Evolutionary conservation across 2,329 filamentous ascomycete genomes (phyloP).

Genomic region (Aspergillus novoparasiticus): DNA sequence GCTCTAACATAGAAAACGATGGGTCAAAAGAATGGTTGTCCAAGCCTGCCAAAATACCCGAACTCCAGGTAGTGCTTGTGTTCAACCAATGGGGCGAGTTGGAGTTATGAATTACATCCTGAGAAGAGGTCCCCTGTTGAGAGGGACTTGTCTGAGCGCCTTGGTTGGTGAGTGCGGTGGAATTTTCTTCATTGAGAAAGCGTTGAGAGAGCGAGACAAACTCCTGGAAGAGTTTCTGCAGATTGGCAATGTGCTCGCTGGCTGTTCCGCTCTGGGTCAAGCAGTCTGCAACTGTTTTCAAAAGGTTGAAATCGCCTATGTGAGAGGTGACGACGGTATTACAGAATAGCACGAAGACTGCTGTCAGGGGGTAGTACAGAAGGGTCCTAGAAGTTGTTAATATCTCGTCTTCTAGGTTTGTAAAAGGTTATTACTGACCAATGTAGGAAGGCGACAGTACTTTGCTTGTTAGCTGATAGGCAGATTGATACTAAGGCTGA

Average conservation of each 20-base stretch:
- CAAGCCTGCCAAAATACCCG: neutral
- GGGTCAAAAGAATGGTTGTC: neutral
- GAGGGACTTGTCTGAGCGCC: neutral
- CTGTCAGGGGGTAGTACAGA: conserved; percentile 25
- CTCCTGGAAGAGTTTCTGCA: conserved; percentile 20
- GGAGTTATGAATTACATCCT: neutral
- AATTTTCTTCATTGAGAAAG: neutral
- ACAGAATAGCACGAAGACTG: conserved; percentile 26
- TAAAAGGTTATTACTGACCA: conserved; percentile 13
- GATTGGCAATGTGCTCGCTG: conserved; percentile 17
- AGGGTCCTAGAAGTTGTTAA: conserved; percentile 19
- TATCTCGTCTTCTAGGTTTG: neutral
- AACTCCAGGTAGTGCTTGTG: neutral
- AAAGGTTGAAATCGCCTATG: conserved; percentile 21
- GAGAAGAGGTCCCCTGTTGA: neutral
- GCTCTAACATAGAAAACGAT: neutral
- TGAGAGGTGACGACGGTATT: conserved; percentile 24
- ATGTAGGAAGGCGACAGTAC: conserved; percentile 20
- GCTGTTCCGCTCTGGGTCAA: conserved; percentile 16
- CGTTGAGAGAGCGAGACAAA: conserved; percentile 19
- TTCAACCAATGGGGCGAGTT: neutral
- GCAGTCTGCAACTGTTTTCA: conserved; percentile 20
- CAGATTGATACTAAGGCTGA: conserved; percentile 22
- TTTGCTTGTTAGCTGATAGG: conserved; percentile 17
- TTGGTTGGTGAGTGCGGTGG: neutral